These are phyloP conservation scores for Camellia japonica DNA, from an alignment of 148 eudicot genomes.

Conservation along the genomic window DNA sequence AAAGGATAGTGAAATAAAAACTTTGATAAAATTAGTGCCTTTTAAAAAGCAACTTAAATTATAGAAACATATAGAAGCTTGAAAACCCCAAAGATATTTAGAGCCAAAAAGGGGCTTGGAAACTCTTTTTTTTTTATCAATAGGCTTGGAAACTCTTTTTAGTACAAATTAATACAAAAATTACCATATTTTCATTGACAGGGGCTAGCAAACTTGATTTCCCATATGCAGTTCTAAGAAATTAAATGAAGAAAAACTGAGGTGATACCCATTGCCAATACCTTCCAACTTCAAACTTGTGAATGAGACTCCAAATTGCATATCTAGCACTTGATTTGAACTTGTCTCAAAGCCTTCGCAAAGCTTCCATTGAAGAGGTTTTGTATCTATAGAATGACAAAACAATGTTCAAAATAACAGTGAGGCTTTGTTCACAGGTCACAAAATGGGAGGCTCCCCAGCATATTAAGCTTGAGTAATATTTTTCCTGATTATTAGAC, in stretches of 20 bases:
- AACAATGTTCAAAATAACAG: not conserved
- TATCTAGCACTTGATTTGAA: slow-evolving; percentile 54
- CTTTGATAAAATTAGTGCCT: not conserved
- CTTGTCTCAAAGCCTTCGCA: slow-evolving; percentile 58
- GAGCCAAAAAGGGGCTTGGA: too few species aligned
- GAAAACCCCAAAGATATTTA: too few species aligned
- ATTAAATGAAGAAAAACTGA: not conserved
- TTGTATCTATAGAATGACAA: slow-evolving; percentile 38
- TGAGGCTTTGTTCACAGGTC: not conserved
- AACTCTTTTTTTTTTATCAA: too few species aligned
- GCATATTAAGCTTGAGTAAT: not conserved
- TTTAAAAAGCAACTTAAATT: too few species aligned
- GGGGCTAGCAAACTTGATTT: too few species aligned
- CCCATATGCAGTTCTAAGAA: not conserved
- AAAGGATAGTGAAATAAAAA: not conserved
- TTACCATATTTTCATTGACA: too few species aligned
- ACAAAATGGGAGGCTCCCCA: not conserved
- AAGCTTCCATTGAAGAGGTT: slow-evolving; percentile 65
- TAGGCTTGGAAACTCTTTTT: too few species aligned
- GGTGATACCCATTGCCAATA: not conserved
- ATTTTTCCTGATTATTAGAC: not conserved
- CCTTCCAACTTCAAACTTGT: slow-evolving; percentile 77
- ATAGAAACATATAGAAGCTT: too few species aligned
- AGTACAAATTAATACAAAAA: too few species aligned
- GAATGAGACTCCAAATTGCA: slow-evolving; percentile 64